Percentiles rank a stretch among this genome's conserved stretches.
These are phyloP conservation scores for Planoprotostelium fungivorum DNA, from an alignment of 78 protist species.

Conservation along the genomic window DNA sequence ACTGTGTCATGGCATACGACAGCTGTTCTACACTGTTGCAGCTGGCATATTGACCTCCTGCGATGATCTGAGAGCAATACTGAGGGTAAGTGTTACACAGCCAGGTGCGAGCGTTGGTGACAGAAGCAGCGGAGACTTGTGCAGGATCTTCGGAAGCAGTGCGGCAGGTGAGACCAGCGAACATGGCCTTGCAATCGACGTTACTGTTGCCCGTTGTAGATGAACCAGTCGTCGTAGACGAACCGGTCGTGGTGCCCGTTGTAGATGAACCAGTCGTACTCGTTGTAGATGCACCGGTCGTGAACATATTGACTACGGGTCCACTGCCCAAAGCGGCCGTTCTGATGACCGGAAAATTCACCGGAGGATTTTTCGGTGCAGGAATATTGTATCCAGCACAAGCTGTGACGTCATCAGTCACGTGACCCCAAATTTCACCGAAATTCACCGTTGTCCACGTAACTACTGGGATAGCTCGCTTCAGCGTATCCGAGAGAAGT, in stretches of 20 bases:
- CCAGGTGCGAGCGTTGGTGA: background rate
- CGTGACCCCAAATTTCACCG: background rate
- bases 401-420: no score
- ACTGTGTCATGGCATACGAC: background rate
- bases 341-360: no score
- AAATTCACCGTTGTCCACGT: background rate
- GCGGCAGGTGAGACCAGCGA: no score
- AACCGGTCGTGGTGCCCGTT: no score
- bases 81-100: background rate
- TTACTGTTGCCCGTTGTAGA: background rate
- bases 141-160: background rate
- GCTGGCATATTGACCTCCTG: background rate
- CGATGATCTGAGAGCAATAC: background rate
- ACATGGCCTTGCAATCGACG: background rate
- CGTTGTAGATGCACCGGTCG: no score
- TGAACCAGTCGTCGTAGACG: no score
- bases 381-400: background rate
- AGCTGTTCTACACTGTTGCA: background rate
- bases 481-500: no score
- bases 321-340: no score
- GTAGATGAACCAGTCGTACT: no score
- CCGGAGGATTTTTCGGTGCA: background rate
- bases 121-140: background rate
- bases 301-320: no score
- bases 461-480: background rate